Conservation (phyloP, 2,329 filamentous ascomycete genomes). For the Trichoderma simmonsii region DNA sequence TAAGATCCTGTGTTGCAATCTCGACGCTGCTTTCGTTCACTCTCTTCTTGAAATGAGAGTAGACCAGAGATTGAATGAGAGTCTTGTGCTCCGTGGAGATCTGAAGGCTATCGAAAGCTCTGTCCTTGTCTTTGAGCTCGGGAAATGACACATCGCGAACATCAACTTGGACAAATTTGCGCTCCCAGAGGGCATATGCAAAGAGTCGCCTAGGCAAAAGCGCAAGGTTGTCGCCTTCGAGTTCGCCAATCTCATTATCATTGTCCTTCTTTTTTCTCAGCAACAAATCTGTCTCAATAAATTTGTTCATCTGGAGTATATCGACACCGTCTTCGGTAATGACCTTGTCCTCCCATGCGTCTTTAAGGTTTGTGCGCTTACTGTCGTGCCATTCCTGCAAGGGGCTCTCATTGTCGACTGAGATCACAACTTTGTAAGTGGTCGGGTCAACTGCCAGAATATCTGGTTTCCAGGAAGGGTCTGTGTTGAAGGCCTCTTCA, state of each 20-base stretch:
- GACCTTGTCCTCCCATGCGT: constrained; percentile 9
- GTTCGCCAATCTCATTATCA: constrained; percentile 19
- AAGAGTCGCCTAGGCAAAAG: constrained; percentile 42
- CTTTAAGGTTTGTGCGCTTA: constrained; percentile 2
- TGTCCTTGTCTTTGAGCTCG: constrained; percentile 38
- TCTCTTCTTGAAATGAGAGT: constrained; percentile 16
- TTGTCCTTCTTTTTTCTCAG: constrained; percentile 6
- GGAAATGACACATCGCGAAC: constrained; percentile 36
- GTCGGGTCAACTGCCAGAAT: neutral
- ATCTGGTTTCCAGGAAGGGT: constrained; percentile 15
- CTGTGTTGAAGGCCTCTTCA: constrained; percentile 15
- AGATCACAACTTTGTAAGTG: neutral
- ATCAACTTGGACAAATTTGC: constrained; percentile 38
- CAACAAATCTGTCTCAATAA: neutral
- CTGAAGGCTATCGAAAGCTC: constrained; percentile 10
- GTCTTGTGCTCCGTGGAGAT: constrained; percentile 8
- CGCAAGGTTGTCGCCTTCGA: constrained; percentile 29
- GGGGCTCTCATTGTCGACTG: constrained; percentile 1
- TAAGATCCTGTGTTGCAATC: constrained; percentile 35
- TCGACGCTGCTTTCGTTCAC: constrained; percentile 5
- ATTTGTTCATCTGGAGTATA: constrained; percentile 6
- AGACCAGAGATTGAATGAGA: constrained; percentile 12
- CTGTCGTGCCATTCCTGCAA: constrained; percentile 9
- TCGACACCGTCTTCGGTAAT: constrained; percentile 3
- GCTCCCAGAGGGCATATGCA: constrained; percentile 40